Conservation (phyloP, 2,329 filamentous ascomycete species). For the Fusarium kyushuense region DNA sequence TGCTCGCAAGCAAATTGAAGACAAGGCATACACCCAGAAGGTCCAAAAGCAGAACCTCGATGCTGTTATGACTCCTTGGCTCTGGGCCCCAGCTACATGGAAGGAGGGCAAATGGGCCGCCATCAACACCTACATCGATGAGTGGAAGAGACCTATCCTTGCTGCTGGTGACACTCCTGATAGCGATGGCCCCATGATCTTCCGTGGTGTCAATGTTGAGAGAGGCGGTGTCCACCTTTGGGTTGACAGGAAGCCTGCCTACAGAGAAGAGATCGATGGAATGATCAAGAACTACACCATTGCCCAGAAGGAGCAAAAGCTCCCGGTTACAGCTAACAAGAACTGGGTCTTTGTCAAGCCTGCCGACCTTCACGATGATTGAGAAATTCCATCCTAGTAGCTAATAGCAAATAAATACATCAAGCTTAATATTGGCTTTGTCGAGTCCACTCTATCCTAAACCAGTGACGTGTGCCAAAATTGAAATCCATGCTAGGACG, state of each 20-base stretch:
- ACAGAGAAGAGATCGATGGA: slow-evolving; percentile 51
- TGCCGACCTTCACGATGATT: slow-evolving; percentile 49
- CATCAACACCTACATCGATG: slow-evolving; percentile 57
- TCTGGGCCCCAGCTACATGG: slow-evolving; percentile 60
- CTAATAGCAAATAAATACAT: not conserved
- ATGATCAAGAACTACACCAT: slow-evolving; percentile 54
- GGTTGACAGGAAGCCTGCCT: slow-evolving; percentile 55
- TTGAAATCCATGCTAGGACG: not conserved
- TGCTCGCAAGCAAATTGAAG: slow-evolving; percentile 56
- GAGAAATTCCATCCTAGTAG: not conserved
- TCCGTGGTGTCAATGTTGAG: slow-evolving; percentile 58
- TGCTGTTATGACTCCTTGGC: slow-evolving; percentile 55
- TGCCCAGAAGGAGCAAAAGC: slow-evolving; percentile 52
- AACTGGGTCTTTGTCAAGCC: slow-evolving; percentile 60
- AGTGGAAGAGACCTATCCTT: slow-evolving; percentile 58
- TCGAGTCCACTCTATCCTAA: not conserved
- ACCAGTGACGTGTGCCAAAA: not conserved
- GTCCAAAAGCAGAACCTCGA: slow-evolving; percentile 52
- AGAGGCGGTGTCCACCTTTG: slow-evolving; percentile 58
- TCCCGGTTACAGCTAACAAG: slow-evolving; percentile 58
- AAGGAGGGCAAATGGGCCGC: slow-evolving; percentile 59
- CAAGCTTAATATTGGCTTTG: not conserved
- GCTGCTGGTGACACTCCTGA: slow-evolving; percentile 58
- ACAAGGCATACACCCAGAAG: slow-evolving; percentile 51
- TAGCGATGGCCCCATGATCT: slow-evolving; percentile 59